Evolutionary conservation across 2,329 filamentous ascomycete species (phyloP).

Genomic region (Torrubiella hemipterigena): DNA sequence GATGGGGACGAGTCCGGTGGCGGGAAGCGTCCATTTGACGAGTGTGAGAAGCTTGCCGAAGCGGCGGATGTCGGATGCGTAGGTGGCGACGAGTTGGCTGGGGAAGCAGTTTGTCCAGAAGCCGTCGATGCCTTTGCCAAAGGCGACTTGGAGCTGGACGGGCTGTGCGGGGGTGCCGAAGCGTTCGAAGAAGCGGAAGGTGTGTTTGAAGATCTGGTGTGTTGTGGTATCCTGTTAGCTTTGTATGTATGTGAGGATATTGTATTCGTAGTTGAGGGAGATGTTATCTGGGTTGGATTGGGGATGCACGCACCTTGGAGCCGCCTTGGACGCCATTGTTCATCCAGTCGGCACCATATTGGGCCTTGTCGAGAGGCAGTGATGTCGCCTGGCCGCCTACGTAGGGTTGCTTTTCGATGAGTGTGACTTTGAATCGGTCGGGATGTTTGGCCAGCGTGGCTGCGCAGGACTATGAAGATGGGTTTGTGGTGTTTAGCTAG

Average conservation of each 20-base stretch:
- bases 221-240: background rate
- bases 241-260: no score
- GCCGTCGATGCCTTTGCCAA: constrained; percentile 43
- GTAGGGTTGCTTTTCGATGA: constrained; percentile 46
- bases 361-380: constrained; percentile 42
- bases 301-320: constrained; percentile 15
- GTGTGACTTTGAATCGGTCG: constrained; percentile 51
- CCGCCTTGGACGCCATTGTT: constrained; percentile 55
- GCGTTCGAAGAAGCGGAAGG: constrained; percentile 50
- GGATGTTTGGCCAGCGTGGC: constrained; percentile 54
- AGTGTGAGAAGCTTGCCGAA: constrained; percentile 45
- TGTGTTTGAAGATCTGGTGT: constrained; percentile 52
- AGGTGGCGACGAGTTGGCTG: constrained; percentile 41
- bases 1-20: constrained; percentile 50
- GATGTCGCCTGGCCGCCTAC: constrained; percentile 51
- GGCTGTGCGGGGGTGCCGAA: constrained; percentile 44
- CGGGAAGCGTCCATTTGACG: constrained; percentile 45
- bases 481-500: constrained; percentile 3
- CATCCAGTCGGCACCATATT: constrained; percentile 46
- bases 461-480: constrained; percentile 41
- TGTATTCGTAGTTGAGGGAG: no score
- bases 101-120: constrained; percentile 59
- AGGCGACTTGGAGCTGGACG: constrained; percentile 49
- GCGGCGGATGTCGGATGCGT: constrained; percentile 41
- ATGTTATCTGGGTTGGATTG: no score